Conservation (phyloP, 805 yeast genomes). For the Candida broadrunensis region DNA sequence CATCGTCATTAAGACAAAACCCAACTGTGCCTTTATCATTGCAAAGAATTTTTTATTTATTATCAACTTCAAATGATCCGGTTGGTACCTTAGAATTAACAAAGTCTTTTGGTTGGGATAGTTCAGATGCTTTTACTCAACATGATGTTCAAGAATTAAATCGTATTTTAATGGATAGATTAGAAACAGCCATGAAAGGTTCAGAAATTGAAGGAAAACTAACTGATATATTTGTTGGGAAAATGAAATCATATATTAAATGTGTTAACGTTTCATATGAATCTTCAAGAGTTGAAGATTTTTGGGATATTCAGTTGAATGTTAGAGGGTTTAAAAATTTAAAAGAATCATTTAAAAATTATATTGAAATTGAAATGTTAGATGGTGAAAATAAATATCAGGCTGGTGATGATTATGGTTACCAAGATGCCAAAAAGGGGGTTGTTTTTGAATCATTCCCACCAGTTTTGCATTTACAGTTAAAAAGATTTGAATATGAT, state of each 20-base stretch:
- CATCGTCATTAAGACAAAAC: slow-evolving; percentile 14
- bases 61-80: slow-evolving; percentile 71
- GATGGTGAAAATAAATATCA: slow-evolving; percentile 95
- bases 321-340: slow-evolving; percentile 79
- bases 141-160: slow-evolving; percentile 97
- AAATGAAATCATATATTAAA: slow-evolving; percentile 91
- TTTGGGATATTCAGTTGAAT: slow-evolving; percentile 96
- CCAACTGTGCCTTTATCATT: slow-evolving; percentile 76
- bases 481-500: slow-evolving; percentile 93
- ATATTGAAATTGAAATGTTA: slow-evolving; percentile 82
- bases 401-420: slow-evolving; percentile 78
- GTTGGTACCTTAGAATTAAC: slow-evolving; percentile 86
- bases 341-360: slow-evolving; percentile 75
- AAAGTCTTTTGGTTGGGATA: slow-evolving; percentile 95
- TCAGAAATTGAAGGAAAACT: slow-evolving; percentile 58
- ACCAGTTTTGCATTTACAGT: slow-evolving; percentile 86
- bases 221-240: slow-evolving; percentile 87
- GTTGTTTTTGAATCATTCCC: slow-evolving; percentile 90
- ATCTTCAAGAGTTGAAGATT: slow-evolving; percentile 87
- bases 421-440: slow-evolving; percentile 96
- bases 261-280: slow-evolving; percentile 93
- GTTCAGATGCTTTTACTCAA: slow-evolving; percentile 92
- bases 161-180: slow-evolving; percentile 90
- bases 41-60: slow-evolving; percentile 80
- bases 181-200: slow-evolving; percentile 89